Evolutionary conservation across 108 stramenopile species (phyloP).

Genomic region (Schizochytrium sp.): DNA sequence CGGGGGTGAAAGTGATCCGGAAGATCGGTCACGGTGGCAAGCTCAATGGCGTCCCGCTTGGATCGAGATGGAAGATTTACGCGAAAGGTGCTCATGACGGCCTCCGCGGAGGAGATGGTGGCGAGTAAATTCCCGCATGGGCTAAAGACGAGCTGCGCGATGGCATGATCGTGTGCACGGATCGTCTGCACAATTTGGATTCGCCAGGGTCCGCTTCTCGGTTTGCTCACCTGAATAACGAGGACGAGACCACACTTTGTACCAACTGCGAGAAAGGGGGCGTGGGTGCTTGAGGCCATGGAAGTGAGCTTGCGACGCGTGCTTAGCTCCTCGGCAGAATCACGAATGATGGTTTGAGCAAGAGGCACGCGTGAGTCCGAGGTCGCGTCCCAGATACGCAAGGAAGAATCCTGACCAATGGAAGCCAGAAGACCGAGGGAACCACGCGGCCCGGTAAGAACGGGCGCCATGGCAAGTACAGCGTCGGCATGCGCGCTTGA

Average conservation of each 20-base stretch:
- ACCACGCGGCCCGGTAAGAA: background rate
- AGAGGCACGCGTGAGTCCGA: background rate
- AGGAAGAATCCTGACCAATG: background rate
- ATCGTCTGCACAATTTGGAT: background rate
- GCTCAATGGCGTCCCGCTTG: background rate
- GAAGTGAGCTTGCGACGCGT: background rate
- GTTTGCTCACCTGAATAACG: background rate
- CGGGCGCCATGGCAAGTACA: background rate
- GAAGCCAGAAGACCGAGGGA: background rate
- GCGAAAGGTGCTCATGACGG: background rate
- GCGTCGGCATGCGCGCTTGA: background rate
- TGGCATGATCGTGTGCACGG: background rate
- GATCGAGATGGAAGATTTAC: background rate
- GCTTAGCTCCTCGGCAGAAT: background rate
- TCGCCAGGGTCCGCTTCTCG: background rate
- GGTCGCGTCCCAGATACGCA: background rate
- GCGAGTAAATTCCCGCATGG: background rate
- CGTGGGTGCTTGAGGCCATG: background rate
- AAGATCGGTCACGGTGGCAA: background rate
- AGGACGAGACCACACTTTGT: background rate
- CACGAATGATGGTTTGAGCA: background rate
- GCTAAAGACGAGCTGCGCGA: background rate
- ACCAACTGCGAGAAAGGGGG: background rate
- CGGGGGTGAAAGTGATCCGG: background rate
- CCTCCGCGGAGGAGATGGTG: background rate